phyloP scores from a whole-genome alignment of 1,284 basidiomycete species.

The Fomitopsis betulina region DNA sequence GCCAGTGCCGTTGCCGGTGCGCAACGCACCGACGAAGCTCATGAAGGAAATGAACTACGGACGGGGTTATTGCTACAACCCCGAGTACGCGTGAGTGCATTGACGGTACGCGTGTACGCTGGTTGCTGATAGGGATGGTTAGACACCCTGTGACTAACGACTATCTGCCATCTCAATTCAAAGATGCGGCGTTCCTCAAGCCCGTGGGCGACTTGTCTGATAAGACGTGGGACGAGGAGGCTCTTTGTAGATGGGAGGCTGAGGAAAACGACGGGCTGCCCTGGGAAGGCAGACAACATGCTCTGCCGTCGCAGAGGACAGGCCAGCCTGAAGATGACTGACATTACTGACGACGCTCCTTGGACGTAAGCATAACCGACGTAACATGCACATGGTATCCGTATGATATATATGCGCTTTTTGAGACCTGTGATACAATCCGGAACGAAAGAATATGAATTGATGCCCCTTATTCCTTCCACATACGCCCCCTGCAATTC shows the following conservation, averaged over 20 bases:
- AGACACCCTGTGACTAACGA: conserved; percentile 75
- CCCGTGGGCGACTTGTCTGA: conserved; percentile 44
- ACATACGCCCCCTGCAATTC: conserved; percentile 29
- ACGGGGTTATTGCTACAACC: conserved; percentile 76
- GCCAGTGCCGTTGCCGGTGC: conserved; percentile 72
- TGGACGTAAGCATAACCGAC: neutral
- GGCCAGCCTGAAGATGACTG: too few relatives aligned
- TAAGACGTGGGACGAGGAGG: conserved; percentile 76
- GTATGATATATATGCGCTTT: neutral
- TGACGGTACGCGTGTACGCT: neutral
- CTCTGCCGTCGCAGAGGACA: neutral
- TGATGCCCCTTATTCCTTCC: conserved; percentile 15
- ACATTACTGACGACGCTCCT: too few relatives aligned
- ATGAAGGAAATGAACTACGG: conserved; percentile 83
- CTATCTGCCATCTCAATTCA: conserved; percentile 46
- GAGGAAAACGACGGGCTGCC: conserved; percentile 53
- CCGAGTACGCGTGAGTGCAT: conserved; percentile 56
- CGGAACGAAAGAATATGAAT: neutral
- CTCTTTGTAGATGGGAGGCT: conserved; percentile 69
- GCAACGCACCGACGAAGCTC: conserved; percentile 84
- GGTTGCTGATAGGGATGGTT: conserved; percentile 3
- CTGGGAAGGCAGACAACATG: conserved; percentile 55
- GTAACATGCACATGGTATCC: neutral
- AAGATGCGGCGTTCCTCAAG: conserved; percentile 46
- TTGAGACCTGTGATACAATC: neutral